phyloP scores from a whole-genome alignment of 176 grass and related monocot genomes.

The Hordeum vulgare region DNA sequence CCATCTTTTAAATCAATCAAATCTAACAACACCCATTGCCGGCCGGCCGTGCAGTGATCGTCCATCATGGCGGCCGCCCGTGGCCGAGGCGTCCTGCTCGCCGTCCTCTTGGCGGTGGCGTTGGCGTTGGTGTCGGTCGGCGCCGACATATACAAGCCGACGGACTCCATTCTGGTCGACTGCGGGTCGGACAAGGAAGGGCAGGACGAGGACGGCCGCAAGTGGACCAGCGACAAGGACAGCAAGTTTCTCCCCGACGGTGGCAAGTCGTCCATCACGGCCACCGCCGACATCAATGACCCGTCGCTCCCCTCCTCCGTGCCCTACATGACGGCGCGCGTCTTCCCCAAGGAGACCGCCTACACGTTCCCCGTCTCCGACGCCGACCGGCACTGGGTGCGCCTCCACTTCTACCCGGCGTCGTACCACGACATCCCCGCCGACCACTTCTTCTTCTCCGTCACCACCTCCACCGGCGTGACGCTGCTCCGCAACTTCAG shows the following conservation, averaged over 20 bases:
- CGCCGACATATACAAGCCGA: constrained; percentile 25
- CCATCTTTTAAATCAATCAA: too few relatives aligned
- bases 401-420: constrained; percentile 78
- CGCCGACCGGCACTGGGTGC: constrained; percentile 55
- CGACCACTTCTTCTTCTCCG: constrained; percentile 62
- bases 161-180: constrained; percentile 49
- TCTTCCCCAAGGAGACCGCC: constrained; percentile 47
- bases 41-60: not conserved
- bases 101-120: not conserved
- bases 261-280: constrained; percentile 30
- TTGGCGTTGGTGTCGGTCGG: not conserved
- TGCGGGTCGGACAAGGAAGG: constrained; percentile 52
- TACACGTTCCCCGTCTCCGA: constrained; percentile 55
- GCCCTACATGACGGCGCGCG: constrained; percentile 68
- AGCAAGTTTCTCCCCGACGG: constrained; percentile 38
- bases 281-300: constrained; percentile 32
- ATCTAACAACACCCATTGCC: not conserved
- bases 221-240: constrained; percentile 49
- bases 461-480: constrained; percentile 37
- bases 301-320: constrained; percentile 47
- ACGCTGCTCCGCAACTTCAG: constrained; percentile 79
- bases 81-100: not conserved
- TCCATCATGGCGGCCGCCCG: too few relatives aligned
- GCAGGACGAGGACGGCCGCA: constrained; percentile 39
- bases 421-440: constrained; percentile 39